Evolutionary conservation across 495 filamentous ascomycete genomes (phyloP).

Genomic region (Cairneyella variabilis): DNA sequence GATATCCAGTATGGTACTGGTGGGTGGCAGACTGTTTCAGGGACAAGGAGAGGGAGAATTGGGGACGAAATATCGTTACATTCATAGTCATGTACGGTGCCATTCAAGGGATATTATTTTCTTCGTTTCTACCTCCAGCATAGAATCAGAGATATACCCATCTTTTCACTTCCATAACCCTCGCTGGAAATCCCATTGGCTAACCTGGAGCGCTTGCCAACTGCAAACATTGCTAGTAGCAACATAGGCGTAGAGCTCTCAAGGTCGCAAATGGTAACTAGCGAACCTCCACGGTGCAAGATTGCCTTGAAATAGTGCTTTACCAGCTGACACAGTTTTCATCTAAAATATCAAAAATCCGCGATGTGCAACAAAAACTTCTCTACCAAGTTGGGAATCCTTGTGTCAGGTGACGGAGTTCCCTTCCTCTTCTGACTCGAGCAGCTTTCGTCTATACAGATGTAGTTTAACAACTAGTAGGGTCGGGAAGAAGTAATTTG

Average conservation of each 20-base stretch:
- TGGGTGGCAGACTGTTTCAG: neutral
- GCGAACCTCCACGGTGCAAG: neutral
- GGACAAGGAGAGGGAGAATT: neutral
- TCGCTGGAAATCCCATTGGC: neutral
- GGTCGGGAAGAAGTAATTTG: too few species aligned
- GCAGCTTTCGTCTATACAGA: too few species aligned
- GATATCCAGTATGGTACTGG: neutral
- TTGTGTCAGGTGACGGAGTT: too few species aligned
- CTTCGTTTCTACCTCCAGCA: neutral
- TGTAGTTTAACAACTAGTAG: too few species aligned
- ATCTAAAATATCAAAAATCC: too few species aligned
- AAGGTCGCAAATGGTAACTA: neutral
- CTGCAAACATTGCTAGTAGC: neutral
- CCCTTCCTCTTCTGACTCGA: too few species aligned
- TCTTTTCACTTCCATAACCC: neutral
- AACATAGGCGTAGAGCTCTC: neutral
- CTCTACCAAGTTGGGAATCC: too few species aligned
- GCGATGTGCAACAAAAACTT: too few species aligned
- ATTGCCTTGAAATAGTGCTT: neutral
- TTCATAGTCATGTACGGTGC: neutral
- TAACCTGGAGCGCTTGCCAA: neutral
- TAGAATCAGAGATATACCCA: neutral
- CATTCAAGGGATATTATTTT: neutral
- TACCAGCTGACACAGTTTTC: neutral
- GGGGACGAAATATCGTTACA: neutral